Evolutionary conservation across 2,329 filamentous ascomycete species (phyloP), one percentile per base, ranked within the genome.

Genomic region (Ophiostoma ulmi): DNA sequence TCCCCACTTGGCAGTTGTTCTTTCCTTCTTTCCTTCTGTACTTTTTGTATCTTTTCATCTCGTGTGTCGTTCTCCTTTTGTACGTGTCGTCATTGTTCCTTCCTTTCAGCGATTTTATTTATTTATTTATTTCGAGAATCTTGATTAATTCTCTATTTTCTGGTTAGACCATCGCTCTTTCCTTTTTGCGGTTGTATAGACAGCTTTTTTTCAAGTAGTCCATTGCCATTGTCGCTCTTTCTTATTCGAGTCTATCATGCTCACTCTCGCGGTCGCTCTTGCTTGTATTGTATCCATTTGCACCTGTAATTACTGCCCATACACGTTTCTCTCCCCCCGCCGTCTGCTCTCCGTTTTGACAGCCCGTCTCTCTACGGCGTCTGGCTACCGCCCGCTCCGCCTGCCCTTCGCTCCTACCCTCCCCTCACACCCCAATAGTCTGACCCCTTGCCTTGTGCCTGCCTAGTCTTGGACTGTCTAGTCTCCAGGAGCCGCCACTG

Each of bases 401-500:
- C 2, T 2, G 44, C 17, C 52, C 52, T 3, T 58, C 22, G n/a
- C n/a, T 58, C 7, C 52, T 26, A 22, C 22, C 52, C 52, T 17
- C 14, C 41, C 41, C 41, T 44, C 41, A 4, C 41, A 44, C 41
- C 14, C 38, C 10, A 44, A 44, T 17, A 44, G 41, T 14, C 38
- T 13, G 14, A 63, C 58, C 58, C 58, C 58, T 63, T 63, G 58
- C 58, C 58, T 63, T 63, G 58, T 63, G 58, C 58, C 58, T 63
- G 52, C 52, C n/a, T 55, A 22, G 31, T 31, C n/a, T 31, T 31
- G 31, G n/a, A 26, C 13, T 10, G 20, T 17, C 20, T 55, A 31
- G n/a, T 55, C 48, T n/a, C n/a, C 48, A 55, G n/a, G 20, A 11
- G 26, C 55, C 55, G 55, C 10, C 22, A 63, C 55, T 61, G 58